phyloP scores from a whole-genome alignment of 1,284 basidiomycete genomes.

The Ustilago sp. region DNA sequence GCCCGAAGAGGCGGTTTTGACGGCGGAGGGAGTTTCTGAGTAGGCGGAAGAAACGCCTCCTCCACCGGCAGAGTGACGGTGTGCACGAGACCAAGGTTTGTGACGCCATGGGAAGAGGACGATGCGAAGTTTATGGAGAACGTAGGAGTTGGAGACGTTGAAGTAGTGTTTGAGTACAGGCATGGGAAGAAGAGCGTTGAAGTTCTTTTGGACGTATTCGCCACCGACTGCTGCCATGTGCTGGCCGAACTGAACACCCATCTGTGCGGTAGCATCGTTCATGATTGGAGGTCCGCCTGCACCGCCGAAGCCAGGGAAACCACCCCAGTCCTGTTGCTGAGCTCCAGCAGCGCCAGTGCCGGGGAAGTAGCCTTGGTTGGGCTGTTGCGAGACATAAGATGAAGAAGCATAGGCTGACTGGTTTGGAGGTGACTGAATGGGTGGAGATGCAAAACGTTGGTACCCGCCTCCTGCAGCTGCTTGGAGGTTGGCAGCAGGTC shows the following conservation, averaged over 20 bases:
- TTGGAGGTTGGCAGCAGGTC: slow-evolving; percentile 30
- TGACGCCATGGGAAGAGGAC: slow-evolving; percentile 97
- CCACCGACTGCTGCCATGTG: slow-evolving; percentile 92
- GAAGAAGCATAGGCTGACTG: slow-evolving; percentile 21
- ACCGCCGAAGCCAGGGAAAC: slow-evolving; percentile 28
- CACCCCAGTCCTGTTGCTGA: slow-evolving; percentile 31
- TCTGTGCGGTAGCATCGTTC: slow-evolving; percentile 92
- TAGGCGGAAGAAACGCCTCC: slow-evolving; percentile 36
- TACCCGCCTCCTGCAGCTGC: slow-evolving; percentile 43
- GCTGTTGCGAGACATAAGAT: slow-evolving; percentile 19
- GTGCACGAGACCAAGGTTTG: slow-evolving; percentile 66
- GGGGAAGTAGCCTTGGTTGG: slow-evolving; percentile 24
- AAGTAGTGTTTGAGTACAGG: slow-evolving; percentile 86
- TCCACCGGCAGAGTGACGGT: slow-evolving; percentile 50
- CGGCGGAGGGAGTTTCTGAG: slow-evolving; percentile 22
- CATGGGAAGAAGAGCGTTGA: slow-evolving; percentile 60
- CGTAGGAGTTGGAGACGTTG: slow-evolving; percentile 96
- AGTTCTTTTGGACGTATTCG: slow-evolving; percentile 92
- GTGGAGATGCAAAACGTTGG: slow-evolving; percentile 51
- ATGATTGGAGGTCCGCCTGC: slow-evolving; percentile 70
- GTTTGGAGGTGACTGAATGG: slow-evolving; percentile 34
- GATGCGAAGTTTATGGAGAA: slow-evolving; percentile 87
- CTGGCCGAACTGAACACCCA: slow-evolving; percentile 94
- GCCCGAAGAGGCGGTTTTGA: slow-evolving; percentile 30
- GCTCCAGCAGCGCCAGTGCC: slow-evolving; percentile 12